These are phyloP conservation scores for Dicorynia guianensis DNA, from an alignment of 306 rosid genomes.

Conservation along the genomic window DNA sequence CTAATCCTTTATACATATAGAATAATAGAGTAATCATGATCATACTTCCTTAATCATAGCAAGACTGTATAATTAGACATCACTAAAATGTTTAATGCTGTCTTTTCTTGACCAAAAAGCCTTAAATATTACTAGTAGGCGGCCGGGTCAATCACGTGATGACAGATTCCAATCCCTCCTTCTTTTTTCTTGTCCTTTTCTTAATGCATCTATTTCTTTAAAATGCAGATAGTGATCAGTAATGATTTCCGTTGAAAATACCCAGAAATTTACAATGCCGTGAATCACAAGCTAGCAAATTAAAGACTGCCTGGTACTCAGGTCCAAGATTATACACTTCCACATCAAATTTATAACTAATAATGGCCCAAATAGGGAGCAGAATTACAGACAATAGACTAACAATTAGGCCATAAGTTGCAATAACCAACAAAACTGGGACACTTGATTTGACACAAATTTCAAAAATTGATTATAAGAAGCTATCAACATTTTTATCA, in stretches of 20 bases:
- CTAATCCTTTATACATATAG: neutral
- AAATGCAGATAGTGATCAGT: neutral
- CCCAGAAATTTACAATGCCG: neutral
- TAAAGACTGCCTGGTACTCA: no score
- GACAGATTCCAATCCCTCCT: neutral
- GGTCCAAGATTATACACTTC: no score
- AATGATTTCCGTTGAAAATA: neutral
- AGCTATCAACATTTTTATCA: no score
- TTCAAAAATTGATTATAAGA: no score
- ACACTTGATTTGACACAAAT: slow-evolving; percentile 41
- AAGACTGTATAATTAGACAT: slow-evolving; percentile 25
- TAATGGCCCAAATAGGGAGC: slow-evolving; percentile 15
- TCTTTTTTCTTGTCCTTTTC: neutral
- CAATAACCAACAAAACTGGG: slow-evolving; percentile 26
- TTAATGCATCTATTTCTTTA: no score
- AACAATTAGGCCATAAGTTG: slow-evolving; percentile 25
- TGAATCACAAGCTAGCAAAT: neutral
- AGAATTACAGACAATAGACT: neutral
- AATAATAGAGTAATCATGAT: slow-evolving; percentile 37
- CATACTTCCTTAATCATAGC: slow-evolving; percentile 35
- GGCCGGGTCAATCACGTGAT: slow-evolving; percentile 35
- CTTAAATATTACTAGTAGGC: neutral
- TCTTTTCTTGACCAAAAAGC: neutral
- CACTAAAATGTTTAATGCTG: slow-evolving; percentile 9
- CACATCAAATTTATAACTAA: neutral